These are phyloP conservation scores for Skeletonema costatum DNA, from an alignment of 108 stramenopile genomes.

Conservation along the genomic window DNA sequence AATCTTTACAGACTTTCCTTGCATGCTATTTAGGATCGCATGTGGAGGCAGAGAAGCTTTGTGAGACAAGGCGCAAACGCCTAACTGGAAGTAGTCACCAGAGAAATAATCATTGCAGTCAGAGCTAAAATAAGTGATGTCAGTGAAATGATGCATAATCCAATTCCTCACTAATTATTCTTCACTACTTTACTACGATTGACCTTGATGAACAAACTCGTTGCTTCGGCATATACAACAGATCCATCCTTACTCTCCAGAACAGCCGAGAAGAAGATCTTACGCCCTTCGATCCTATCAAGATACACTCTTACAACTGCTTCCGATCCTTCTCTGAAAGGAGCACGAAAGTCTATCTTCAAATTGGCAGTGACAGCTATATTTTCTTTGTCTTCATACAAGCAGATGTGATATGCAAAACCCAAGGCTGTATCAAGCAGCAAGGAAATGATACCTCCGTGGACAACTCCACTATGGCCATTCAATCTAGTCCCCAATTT, in stretches of 20 bases:
- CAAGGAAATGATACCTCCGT: constrained; percentile 49
- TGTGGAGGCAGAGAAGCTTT: too few species aligned
- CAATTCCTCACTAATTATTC: neutral
- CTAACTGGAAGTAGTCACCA: too few species aligned
- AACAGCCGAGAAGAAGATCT: constrained; percentile 32
- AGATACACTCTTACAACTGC: constrained; percentile 39
- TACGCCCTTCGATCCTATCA: constrained; percentile 27
- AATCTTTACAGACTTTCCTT: too few species aligned
- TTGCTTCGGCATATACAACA: constrained; percentile 46
- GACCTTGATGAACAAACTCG: constrained; percentile 22
- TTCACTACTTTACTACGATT: neutral
- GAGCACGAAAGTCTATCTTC: constrained; percentile 35
- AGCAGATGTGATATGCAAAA: constrained; percentile 24
- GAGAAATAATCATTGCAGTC: neutral
- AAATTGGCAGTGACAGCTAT: constrained; percentile 47
- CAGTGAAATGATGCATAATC: neutral
- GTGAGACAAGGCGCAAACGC: too few species aligned
- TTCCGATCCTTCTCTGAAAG: constrained; percentile 25
- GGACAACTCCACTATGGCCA: constrained; percentile 39
- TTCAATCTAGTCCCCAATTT: constrained; percentile 24
- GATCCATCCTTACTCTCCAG: constrained; percentile 41
- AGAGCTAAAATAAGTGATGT: neutral
- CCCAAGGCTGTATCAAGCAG: constrained; percentile 45
- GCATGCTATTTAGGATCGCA: too few species aligned
- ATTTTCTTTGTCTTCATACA: constrained; percentile 6